Percentiles rank a stretch among this genome's conserved stretches.
phyloP scores from a whole-genome alignment of 2,329 filamentous ascomycete genomes.

The Mollisia scopiformis region DNA sequence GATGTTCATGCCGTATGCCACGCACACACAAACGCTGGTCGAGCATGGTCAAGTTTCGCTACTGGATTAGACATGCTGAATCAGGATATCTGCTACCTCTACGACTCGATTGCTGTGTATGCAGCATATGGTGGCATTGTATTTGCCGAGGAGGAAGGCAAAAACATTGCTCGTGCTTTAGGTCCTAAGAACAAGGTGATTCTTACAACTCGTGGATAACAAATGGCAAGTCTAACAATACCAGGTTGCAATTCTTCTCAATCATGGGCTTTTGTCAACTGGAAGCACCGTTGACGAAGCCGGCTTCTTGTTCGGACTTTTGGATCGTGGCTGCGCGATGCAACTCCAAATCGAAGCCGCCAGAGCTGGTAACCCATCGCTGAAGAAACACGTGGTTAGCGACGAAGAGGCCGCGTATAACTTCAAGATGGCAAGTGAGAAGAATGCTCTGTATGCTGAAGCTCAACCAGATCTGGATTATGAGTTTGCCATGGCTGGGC shows the following conservation, averaged over 20 bases:
- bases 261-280: constrained; percentile 74
- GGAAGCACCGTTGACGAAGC: constrained; percentile 76
- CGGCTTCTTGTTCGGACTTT: constrained; percentile 67
- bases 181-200: constrained; percentile 52
- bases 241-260: constrained; percentile 65
- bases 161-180: constrained; percentile 64
- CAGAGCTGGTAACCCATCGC: constrained; percentile 48
- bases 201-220: too few relatives aligned
- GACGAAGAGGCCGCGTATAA: constrained; percentile 59
- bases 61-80: constrained; percentile 71
- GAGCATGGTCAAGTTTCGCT: constrained; percentile 69
- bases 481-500: constrained; percentile 46
- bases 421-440: constrained; percentile 51
- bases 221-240: background rate
- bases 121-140: constrained; percentile 66
- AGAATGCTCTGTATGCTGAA: constrained; percentile 48
- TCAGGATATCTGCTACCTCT: constrained; percentile 67
- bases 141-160: constrained; percentile 64
- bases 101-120: constrained; percentile 68
- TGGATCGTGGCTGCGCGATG: constrained; percentile 70
- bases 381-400: constrained; percentile 55
- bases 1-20: constrained; percentile 71
- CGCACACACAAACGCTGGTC: constrained; percentile 66
- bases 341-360: constrained; percentile 72
- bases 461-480: constrained; percentile 50